Evolutionary conservation across 73 alveolate species (phyloP).

Genomic region (Durusdinium trenchii): DNA sequence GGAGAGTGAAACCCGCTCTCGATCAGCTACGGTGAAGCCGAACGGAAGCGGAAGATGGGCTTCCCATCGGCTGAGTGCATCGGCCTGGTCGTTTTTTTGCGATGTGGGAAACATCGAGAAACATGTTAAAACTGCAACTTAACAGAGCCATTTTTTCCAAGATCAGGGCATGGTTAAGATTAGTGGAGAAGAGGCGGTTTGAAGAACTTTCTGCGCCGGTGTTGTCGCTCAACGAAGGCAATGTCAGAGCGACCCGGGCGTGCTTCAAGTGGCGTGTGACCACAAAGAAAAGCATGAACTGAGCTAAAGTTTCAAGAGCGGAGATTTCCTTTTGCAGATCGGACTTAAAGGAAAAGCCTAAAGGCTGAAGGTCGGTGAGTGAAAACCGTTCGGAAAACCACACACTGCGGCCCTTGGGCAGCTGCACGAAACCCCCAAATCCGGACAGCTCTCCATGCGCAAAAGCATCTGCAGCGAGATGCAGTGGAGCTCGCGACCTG

Average conservation of each 20-base stretch:
- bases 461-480: not conserved
- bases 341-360: not conserved
- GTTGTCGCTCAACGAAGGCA: not conserved
- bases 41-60: not conserved
- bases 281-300: not conserved
- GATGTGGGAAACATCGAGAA: not conserved
- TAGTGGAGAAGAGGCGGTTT: not conserved
- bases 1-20: not conserved
- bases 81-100: not conserved
- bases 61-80: not conserved
- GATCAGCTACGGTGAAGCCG: not conserved
- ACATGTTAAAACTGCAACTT: not conserved
- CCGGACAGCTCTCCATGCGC: not conserved
- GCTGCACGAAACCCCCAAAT: not conserved
- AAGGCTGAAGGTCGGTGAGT: not conserved
- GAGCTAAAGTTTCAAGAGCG: not conserved
- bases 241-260: not conserved
- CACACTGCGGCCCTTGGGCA: not conserved
- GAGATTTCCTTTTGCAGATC: not conserved
- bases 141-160: not conserved
- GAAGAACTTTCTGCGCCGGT: not conserved
- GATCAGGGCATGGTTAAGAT: not conserved
- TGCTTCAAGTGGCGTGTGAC: too few relatives aligned
- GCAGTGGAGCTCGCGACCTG: too few relatives aligned
- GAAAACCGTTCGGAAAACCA: not conserved